Evolutionary conservation across 768 basidiomycete genomes (phyloP).

Genomic region (Cyathus striatus): DNA sequence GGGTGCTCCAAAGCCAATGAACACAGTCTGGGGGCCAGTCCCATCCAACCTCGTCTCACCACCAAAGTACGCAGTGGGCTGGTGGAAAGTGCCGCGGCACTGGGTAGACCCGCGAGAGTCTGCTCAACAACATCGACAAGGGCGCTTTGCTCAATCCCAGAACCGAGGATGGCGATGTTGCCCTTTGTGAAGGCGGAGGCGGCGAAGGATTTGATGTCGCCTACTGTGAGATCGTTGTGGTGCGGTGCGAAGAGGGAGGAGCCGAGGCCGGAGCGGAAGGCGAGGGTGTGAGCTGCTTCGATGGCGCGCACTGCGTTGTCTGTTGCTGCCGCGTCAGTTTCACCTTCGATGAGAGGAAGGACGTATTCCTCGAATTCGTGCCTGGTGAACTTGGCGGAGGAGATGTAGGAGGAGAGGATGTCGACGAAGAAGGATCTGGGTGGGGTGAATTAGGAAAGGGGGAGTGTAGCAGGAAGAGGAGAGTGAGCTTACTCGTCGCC

Average conservation of each 20-base stretch:
- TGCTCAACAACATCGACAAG: constrained; percentile 71
- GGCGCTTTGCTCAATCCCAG: constrained; percentile 70
- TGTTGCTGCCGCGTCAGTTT: constrained; percentile 53
- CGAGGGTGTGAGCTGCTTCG: constrained; percentile 83
- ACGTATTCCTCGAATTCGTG: constrained; percentile 78
- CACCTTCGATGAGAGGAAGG: constrained; percentile 62
- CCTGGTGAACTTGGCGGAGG: constrained; percentile 75
- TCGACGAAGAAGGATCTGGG: constrained; percentile 91
- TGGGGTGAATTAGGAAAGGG: constrained; percentile 5
- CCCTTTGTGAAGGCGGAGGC: constrained; percentile 66
- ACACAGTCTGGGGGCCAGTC: constrained; percentile 66
- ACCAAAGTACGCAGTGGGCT: constrained; percentile 58
- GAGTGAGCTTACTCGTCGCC: constrained; percentile 80
- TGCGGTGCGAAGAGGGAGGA: constrained; percentile 82
- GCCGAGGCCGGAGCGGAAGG: constrained; percentile 94
- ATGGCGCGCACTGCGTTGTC: constrained; percentile 69
- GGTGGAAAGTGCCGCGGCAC: constrained; percentile 29
- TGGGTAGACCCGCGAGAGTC: constrained; percentile 46
- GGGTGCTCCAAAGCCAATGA: constrained; percentile 84
- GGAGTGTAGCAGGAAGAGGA: constrained; percentile 1
- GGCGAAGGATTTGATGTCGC: constrained; percentile 74
- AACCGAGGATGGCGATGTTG: constrained; percentile 84
- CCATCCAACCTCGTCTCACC: constrained; percentile 79
- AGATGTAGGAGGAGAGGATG: constrained; percentile 78
- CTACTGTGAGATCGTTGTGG: constrained; percentile 55